Evolutionary conservation across 2,329 filamentous ascomycete genomes (phyloP), one percentile per base, ranked within the genome.

Genomic region (Diaporthe amygdali): DNA sequence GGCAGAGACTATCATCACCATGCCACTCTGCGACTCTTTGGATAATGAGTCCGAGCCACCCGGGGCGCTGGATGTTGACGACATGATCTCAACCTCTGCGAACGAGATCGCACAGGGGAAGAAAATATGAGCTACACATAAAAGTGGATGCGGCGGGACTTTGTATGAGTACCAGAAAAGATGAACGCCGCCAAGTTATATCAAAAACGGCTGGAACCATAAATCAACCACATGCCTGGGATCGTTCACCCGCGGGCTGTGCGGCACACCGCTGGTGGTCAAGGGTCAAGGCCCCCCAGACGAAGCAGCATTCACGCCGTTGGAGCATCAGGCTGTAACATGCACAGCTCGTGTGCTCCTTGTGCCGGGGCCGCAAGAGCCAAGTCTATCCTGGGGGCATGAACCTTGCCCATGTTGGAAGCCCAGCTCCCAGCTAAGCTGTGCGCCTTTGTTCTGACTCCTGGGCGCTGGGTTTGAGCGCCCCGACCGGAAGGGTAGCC

Each of bases 361-460:
- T 14, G 37, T 32, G 39, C 25, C 25, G 56, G 56, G 56, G 56
- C 17, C 41, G 55, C 56, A 61, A 39, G n/a, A 46, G 25, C 56
- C 25, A 47, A 63, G 39, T 63, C 39, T 46, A 63, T 63, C 39
- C 22, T 47, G 27, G 32, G 25, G 56, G 56, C 56, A 47, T 63
- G 25, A 47, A 47, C 56, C 56, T 44, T 63, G 56, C 41, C 56
- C 55, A 59, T 59, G 55, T 59, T 30, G 20, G 30, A 56, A 41
- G 56, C 39, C 55, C 37, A 30, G 22, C 22, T 6, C 47, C 47
- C 39, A 61, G 56, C 56, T 46, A 41, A 61, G 56, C 15, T n/a
- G 56, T 46, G 56, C 37, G 56, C 56, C 56, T 39, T 44, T 61
- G 56, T 61, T 61, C 56, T 61, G 39, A 61, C 55, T 61, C 55